These are phyloP conservation scores for Lipomyces chichibuensis DNA, from an alignment of 805 yeast species.

Conservation along the genomic window DNA sequence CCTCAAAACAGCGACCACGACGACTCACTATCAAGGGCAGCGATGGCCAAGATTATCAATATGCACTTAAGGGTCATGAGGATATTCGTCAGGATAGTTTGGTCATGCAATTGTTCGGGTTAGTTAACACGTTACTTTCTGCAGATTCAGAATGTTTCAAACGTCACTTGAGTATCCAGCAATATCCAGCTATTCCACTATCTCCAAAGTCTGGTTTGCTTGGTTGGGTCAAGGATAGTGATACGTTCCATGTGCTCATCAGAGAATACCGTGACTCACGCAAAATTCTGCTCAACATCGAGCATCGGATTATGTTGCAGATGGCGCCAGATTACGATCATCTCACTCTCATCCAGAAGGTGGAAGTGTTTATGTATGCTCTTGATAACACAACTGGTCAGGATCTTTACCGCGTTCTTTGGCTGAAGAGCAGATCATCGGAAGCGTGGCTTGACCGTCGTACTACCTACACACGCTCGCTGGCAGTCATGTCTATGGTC, in stretches of 20 bases:
- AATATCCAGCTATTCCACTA: conserved; percentile 89
- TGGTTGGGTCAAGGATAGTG: conserved; percentile 98
- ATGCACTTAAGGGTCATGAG: conserved; percentile 89
- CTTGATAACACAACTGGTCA: conserved; percentile 94
- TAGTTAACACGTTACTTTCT: conserved; percentile 84
- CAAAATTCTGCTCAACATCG: conserved; percentile 85
- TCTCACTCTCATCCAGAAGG: conserved; percentile 84
- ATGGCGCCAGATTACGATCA: conserved; percentile 98
- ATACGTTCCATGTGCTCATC: conserved; percentile 91
- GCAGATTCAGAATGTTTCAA: conserved; percentile 96
- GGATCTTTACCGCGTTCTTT: conserved; percentile 89
- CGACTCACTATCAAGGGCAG: conserved; percentile 77
- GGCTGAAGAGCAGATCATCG: conserved; percentile 94
- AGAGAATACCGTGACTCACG: conserved; percentile 91
- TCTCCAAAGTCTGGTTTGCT: conserved; percentile 96
- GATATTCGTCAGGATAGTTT: conserved; percentile 96
- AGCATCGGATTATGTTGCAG: conserved; percentile 92
- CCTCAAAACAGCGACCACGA: conserved; percentile 96
- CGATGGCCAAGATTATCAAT: conserved; percentile 89
- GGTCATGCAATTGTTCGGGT: conserved; percentile 96
- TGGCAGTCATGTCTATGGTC: conserved; percentile 98
- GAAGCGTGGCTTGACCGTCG: conserved; percentile 98
- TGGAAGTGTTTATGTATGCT: conserved; percentile 95
- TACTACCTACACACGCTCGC: conserved; percentile 91
- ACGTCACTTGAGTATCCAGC: conserved; percentile 90